Conservation (phyloP, 345 rosid species). For the Durio zibethinus region DNA sequence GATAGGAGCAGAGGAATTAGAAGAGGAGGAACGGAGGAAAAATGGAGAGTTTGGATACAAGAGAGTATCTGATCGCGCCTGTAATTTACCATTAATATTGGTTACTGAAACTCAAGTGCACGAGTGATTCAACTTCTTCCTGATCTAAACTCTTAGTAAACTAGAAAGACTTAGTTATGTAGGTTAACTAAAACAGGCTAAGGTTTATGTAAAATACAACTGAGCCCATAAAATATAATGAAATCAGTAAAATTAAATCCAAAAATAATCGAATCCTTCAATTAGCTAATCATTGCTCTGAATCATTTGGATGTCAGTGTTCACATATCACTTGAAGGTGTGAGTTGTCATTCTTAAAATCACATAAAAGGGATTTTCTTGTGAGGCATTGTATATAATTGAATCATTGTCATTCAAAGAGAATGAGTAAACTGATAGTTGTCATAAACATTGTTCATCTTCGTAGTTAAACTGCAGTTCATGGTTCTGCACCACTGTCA, state of each 20-base stretch:
- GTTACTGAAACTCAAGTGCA: background rate
- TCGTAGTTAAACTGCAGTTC: background rate
- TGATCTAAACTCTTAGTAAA: background rate
- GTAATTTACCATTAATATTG: background rate
- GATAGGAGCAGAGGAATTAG: background rate
- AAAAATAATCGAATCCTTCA: background rate
- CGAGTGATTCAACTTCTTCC: background rate
- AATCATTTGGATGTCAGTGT: background rate
- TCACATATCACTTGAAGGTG: background rate
- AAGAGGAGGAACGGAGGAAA: background rate
- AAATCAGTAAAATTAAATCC: background rate
- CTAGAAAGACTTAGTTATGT: background rate
- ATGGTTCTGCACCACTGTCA: background rate
- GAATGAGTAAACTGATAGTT: background rate
- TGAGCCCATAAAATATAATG: background rate
- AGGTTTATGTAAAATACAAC: background rate
- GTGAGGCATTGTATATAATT: background rate
- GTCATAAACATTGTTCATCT: background rate
- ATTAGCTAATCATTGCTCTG: background rate
- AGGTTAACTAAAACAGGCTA: background rate
- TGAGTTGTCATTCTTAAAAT: background rate
- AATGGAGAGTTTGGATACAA: background rate
- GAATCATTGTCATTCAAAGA: background rate
- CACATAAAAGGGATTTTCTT: background rate
- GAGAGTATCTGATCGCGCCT: background rate